Conservation (phyloP, 2,329 filamentous ascomycete species). For the Aspergillus candidus region DNA sequence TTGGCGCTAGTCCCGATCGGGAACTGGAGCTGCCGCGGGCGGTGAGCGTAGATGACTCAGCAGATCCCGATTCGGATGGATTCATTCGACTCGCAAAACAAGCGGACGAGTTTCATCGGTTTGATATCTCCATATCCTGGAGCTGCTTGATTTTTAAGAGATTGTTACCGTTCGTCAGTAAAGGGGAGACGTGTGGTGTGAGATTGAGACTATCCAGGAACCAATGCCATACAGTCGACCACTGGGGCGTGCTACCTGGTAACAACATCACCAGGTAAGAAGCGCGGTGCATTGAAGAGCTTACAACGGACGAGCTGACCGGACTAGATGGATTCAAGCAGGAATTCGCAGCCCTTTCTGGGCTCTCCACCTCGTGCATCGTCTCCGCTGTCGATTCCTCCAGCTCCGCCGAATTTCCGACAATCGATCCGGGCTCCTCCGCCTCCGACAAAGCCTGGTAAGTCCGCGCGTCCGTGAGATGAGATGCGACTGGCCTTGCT, state of each 20-base stretch:
- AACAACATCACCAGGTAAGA: too few species aligned
- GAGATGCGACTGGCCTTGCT: conserved; percentile 4
- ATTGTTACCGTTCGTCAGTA: too few species aligned
- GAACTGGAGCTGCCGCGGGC: conserved; percentile 15
- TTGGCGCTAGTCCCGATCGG: conserved; percentile 27
- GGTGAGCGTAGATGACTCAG: conserved; percentile 21
- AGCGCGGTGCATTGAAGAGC: too few species aligned
- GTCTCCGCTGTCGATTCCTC: conserved; percentile 31
- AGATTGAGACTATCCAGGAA: too few species aligned
- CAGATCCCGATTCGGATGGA: conserved; percentile 12
- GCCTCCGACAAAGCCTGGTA: conserved; percentile 31
- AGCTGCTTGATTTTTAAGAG: too few species aligned
- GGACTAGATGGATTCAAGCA: conserved; percentile 31
- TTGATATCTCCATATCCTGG: neutral
- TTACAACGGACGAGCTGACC: conserved; percentile 4
- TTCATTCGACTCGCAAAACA: conserved; percentile 12
- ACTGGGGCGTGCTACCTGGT: too few species aligned
- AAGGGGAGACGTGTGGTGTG: too few species aligned
- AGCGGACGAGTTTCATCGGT: conserved; percentile 5
- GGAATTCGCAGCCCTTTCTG: conserved; percentile 51
- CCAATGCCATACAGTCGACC: too few species aligned
- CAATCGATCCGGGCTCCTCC: conserved; percentile 33
- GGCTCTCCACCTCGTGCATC: conserved; percentile 55
- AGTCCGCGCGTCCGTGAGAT: conserved; percentile 5
- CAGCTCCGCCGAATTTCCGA: conserved; percentile 29